Base-by-base conservation (phyloP, 148 eudicot genomes). In the Beta vulgaris region DNA sequence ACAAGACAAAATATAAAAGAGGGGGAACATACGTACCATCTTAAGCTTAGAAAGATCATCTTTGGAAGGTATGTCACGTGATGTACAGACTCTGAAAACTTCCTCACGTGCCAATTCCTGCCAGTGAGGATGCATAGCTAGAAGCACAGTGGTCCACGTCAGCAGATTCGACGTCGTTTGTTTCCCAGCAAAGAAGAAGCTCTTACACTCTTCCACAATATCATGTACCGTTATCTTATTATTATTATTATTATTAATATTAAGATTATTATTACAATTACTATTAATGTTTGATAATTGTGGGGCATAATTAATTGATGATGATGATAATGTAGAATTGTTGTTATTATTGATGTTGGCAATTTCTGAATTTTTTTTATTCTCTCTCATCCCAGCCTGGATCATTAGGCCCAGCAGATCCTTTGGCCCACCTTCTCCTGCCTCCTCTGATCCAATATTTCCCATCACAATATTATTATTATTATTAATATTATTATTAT, bases 201-300 rank as follows among this genome's bases (percentile, higher is more conserved):
- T 91, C 89, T 94, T 94, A 80, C 98, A 94, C 83, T 94, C 98
- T 79, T 94, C 98, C 37, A 90, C 91, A n/a, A 91, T 88, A 87
- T 94, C 98, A 11, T 84, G 74, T 3, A 79, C 91, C 8, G 93
- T 94, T 42, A 94, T 88, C 11, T 79, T 62, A 46, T 2, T 79
- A 53, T n/a, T 77, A 57, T 18, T 72, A 78, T 64, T 78, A 62
- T 64, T 75, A 69, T 19, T 49, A 79, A 37, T 69, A 67, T 65
- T n/a, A n/a, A n/a, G n/a, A n/a, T n/a, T 31, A 59, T 21, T 42
- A 68, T 2, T 80, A 71, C 36, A 78, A 71, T 29, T 68, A 76
- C 64, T 72, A 77, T 60, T 62, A 36, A 25, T 29, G 58, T 60
- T 71, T 67, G 71, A 59, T 73, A 34, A 55, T 54, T 55, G 68